Percentiles rank a stretch among this genome's conserved stretches.
These are phyloP conservation scores for Termitomyces eurrhizus DNA, from an alignment of 768 basidiomycete species.

Conservation along the genomic window DNA sequence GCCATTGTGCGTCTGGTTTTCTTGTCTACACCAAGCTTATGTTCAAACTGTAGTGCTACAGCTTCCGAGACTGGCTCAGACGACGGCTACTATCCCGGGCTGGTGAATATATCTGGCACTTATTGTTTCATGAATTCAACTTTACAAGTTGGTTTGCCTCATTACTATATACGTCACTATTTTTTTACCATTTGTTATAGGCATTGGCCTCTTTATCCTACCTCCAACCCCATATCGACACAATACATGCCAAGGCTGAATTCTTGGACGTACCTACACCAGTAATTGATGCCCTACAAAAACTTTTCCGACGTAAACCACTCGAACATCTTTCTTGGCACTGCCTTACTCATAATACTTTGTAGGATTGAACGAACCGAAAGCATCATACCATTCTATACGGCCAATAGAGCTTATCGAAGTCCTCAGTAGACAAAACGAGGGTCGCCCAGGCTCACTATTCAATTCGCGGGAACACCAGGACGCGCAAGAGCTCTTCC, in stretches of 20 bases:
- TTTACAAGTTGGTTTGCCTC: slow-evolving; percentile 55
- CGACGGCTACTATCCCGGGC: slow-evolving; percentile 73
- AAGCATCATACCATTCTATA: slow-evolving; percentile 52
- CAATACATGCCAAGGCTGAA: slow-evolving; percentile 73
- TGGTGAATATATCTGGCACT: slow-evolving; percentile 94
- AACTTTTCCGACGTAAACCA: slow-evolving; percentile 61
- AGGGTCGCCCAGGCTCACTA: slow-evolving; percentile 54
- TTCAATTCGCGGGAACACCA: slow-evolving; percentile 93
- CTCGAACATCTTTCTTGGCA: background rate
- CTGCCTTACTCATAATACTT: slow-evolving; percentile 2
- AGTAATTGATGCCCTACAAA: slow-evolving; percentile 76
- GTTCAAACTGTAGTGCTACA: background rate
- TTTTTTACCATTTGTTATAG: slow-evolving; percentile 32
- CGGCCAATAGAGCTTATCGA: slow-evolving; percentile 72
- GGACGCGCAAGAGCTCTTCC: slow-evolving; percentile 98
- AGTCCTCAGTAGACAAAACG: slow-evolving; percentile 54
- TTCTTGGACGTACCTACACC: slow-evolving; percentile 80
- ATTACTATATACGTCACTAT: slow-evolving; percentile 15
- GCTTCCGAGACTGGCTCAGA: slow-evolving; percentile 18
- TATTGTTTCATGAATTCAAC: slow-evolving; percentile 99
- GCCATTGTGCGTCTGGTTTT: slow-evolving; percentile 18
- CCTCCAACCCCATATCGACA: slow-evolving; percentile 75
- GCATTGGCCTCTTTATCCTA: slow-evolving; percentile 86
- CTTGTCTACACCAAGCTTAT: background rate
- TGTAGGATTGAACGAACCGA: slow-evolving; percentile 64